These are phyloP conservation scores for Plantago coronopus DNA, from an alignment of 305 asterid genomes.

Conservation along the genomic window DNA sequence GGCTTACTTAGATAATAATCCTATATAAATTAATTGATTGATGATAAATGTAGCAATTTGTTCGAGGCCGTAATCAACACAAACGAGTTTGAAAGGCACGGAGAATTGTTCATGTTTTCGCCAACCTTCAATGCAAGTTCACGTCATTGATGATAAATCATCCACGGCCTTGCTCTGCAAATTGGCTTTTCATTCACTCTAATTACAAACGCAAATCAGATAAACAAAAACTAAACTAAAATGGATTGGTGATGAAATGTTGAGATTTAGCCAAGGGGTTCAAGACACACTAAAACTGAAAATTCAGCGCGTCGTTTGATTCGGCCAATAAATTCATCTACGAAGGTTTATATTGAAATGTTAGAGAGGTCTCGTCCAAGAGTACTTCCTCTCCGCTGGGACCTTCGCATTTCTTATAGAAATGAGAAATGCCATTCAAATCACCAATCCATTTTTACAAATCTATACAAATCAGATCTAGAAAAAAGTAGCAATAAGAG, in stretches of 20 bases:
- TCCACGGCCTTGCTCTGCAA: constrained; percentile 8
- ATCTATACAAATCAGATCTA: background rate
- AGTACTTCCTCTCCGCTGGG: constrained; percentile 46
- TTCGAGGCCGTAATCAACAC: constrained; percentile 7
- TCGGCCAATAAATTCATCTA: constrained; percentile 26
- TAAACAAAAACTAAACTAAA: no score
- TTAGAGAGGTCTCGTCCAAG: constrained; percentile 45
- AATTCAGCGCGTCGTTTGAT: constrained; percentile 22
- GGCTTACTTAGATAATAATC: background rate
- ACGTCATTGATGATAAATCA: background rate
- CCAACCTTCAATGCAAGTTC: constrained; percentile 13
- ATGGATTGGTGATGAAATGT: background rate
- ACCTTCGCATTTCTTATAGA: constrained; percentile 47
- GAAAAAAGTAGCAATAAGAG: background rate
- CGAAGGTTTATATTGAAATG: constrained; percentile 31
- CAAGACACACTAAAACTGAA: constrained; percentile 29
- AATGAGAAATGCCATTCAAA: background rate
- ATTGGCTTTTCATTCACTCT: constrained; percentile 6
- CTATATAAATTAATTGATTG: background rate
- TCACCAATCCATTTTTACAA: background rate
- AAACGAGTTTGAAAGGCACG: background rate
- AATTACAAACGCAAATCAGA: no score
- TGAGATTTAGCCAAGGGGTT: constrained; percentile 39
- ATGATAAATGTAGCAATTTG: constrained; percentile 3
- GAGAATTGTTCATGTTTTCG: constrained; percentile 5